Conservation (phyloP, 1,284 basidiomycete species). For the Cerioporus squamosus region DNA sequence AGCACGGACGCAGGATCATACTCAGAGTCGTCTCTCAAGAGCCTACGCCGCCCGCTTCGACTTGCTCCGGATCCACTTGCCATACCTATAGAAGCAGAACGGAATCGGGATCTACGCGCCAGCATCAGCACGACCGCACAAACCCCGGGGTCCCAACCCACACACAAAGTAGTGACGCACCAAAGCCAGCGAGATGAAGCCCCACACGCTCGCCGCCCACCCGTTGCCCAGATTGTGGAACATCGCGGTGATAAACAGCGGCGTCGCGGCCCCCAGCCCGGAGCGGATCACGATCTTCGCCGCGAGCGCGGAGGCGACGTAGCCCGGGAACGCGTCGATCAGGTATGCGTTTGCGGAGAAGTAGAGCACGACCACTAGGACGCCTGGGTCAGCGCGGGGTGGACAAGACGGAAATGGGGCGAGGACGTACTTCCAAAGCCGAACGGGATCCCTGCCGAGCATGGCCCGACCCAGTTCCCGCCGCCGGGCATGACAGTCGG, state of each 20-base stretch:
- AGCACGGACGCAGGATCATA: too few relatives aligned
- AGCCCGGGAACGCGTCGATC: conserved; percentile 65
- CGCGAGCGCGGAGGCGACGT: conserved; percentile 73
- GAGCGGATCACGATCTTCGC: conserved; percentile 74
- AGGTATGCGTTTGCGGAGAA: conserved; percentile 51
- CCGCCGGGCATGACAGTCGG: conserved; percentile 35
- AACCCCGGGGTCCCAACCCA: conserved; percentile 38
- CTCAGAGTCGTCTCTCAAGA: not conserved
- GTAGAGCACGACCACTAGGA: conserved; percentile 30
- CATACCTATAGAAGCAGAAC: conserved; percentile 28
- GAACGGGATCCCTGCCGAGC: conserved; percentile 52
- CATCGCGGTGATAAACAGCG: conserved; percentile 61
- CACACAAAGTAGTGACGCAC: conserved; percentile 23
- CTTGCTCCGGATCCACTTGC: conserved; percentile 20
- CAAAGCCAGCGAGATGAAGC: conserved; percentile 45
- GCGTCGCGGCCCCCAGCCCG: conserved; percentile 68
- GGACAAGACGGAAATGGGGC: conserved; percentile 5
- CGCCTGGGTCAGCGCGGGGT: not conserved
- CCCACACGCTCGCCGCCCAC: conserved; percentile 50
- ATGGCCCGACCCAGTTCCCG: conserved; percentile 47
- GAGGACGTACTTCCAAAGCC: conserved; percentile 43
- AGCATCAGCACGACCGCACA: conserved; percentile 16
- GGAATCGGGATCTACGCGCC: conserved; percentile 27
- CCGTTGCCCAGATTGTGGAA: conserved; percentile 53
- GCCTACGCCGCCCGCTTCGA: conserved; percentile 22